Conservation (phyloP, 257 asterid genomes). For the Thymus mandschuricus region DNA sequence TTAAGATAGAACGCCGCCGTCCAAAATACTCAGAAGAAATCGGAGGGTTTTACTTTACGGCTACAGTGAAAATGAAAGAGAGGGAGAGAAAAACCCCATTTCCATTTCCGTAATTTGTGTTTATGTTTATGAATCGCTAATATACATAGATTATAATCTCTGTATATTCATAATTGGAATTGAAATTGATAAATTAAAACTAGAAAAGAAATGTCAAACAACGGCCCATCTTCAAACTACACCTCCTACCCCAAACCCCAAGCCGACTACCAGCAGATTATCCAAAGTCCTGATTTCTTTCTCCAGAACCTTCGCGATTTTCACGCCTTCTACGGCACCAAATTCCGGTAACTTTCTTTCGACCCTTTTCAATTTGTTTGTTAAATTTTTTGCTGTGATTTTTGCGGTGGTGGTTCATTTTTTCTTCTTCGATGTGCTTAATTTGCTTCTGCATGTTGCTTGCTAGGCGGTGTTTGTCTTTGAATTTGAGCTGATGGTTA, state of each 20-base stretch:
- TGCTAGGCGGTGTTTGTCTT: conserved; percentile 22
- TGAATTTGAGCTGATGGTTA: conserved; percentile 18
- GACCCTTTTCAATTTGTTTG: not conserved
- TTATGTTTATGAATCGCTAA: too few relatives aligned
- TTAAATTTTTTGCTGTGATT: not conserved
- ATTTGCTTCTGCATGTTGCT: conserved; percentile 42
- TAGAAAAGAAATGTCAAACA: conserved; percentile 47
- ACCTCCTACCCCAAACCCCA: conserved; percentile 73
- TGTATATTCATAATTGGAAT: too few relatives aligned
- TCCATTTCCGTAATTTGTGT: conserved; percentile 16
- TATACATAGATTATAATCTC: too few relatives aligned
- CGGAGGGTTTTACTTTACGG: not conserved
- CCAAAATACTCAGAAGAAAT: conserved; percentile 13
- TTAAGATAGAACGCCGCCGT: not conserved
- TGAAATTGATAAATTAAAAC: conserved; percentile 1
- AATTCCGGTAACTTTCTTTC: conserved; percentile 44
- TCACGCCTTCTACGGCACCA: conserved; percentile 53
- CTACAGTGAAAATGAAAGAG: conserved; percentile 18
- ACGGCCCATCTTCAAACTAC: conserved; percentile 51
- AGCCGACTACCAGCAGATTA: conserved; percentile 75
- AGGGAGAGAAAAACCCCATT: too few relatives aligned
- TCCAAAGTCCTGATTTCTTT: conserved; percentile 68
- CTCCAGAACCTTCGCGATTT: conserved; percentile 68
- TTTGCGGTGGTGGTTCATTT: not conserved
- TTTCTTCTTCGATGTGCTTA: conserved; percentile 7